Evolutionary conservation across 495 filamentous ascomycete species (phyloP).

Genomic region (Xylaria cubensis): DNA sequence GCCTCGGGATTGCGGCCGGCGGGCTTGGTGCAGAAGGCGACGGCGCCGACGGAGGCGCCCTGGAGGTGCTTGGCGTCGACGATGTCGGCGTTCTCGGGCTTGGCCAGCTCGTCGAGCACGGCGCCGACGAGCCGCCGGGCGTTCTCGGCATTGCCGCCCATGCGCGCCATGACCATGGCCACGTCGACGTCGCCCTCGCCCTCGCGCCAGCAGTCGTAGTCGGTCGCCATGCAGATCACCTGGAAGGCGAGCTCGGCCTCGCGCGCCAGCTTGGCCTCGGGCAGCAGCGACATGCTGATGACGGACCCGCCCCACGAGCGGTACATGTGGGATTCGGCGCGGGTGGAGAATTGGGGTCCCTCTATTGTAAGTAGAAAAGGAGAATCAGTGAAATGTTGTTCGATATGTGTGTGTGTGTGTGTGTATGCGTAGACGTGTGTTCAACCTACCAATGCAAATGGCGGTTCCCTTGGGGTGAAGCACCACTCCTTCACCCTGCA

Average conservation of each 20-base stretch:
- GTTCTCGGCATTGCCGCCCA: constrained; percentile 89
- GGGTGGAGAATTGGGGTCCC: constrained; percentile 96
- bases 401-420: background rate
- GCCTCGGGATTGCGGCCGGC: constrained; percentile 67
- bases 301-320: constrained; percentile 87
- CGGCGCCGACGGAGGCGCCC: constrained; percentile 65
- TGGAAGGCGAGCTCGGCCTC: constrained; percentile 97
- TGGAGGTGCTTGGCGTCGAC: constrained; percentile 79
- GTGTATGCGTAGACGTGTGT: background rate
- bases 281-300: constrained; percentile 98
- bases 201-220: constrained; percentile 96
- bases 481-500: constrained; percentile 78
- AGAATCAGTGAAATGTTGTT: background rate
- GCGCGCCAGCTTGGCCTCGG: constrained; percentile 92
- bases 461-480: constrained; percentile 81
- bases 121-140: constrained; percentile 84
- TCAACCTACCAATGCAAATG: constrained; percentile 81
- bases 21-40: constrained; percentile 77
- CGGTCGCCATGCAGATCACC: constrained; percentile 99
- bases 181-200: constrained; percentile 79
- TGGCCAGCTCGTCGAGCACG: constrained; percentile 82
- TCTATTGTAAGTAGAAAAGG: constrained; percentile 52
- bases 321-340: constrained; percentile 93
- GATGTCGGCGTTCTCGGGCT: constrained; percentile 75
- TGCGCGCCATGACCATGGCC: constrained; percentile 96